Base-by-base conservation (phyloP, 345 rosid species). In the Salix udensis region DNA sequence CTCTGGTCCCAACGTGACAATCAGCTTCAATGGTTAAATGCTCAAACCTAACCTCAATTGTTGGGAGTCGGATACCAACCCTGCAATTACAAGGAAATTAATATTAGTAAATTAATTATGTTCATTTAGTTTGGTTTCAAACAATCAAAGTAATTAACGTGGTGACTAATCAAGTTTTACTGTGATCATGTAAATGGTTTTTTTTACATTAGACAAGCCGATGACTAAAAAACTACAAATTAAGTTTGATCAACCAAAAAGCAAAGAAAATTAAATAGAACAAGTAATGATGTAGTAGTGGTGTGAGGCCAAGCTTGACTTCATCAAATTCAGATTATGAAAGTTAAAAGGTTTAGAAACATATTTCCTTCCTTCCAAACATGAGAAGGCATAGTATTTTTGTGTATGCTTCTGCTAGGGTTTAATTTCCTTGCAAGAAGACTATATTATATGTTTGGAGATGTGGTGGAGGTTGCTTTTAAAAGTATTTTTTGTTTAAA, bases 41-140 rank as follows among this genome's bases (percentile, higher is more conserved):
- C 65, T 92, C 89, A 62, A 83, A 92, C 82, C 98, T 80, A 8
- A 95, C 96, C 78, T 95, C 97, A 3, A 90, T 95, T 0, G 90
- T 89, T 0, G 98, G 98, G 12, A 95, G 93, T 39, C 31, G 68
- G 48, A 95, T 93, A 19, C 97, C 98, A 12, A 91, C 97, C 85
- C 98, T 95, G 81, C 76, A 81, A 72, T 50, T 65, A n/a, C 28
- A 23, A 23, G 14, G 64, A 58, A 23, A 9, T 23, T 58, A 30
- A 30, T 30, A 23, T 53, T 7, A 21, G 11, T 0, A 53, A 46
- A 46, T 46, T 10, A 36, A 36, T 36, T 0, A 36, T 36, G 1
- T 34, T 34, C 36, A 4, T 34, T 34, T 34, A 36, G 7, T 36
- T 36, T 1, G 7, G 37, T 36, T 36, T 44, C 50, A 37, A 68